Conservation (phyloP, 1,284 basidiomycete genomes). For the Leccinum fallax region DNA sequence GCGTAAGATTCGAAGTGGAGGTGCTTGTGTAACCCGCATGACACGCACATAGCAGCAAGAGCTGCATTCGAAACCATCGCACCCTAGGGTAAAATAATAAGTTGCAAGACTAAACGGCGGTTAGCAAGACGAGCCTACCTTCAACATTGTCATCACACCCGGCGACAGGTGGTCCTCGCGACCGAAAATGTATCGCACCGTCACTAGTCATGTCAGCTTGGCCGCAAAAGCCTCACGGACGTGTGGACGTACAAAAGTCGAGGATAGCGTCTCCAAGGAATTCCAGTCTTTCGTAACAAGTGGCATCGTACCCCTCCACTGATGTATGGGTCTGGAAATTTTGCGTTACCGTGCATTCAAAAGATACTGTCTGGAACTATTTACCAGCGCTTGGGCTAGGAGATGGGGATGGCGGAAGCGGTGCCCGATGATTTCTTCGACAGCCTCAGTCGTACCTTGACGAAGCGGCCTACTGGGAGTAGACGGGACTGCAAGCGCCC, state of each 20-base stretch:
- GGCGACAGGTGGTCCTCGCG: constrained; percentile 64
- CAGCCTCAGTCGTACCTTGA: constrained; percentile 48
- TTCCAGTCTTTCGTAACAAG: constrained; percentile 73
- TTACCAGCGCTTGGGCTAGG: constrained; percentile 71
- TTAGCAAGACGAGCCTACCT: constrained; percentile 45
- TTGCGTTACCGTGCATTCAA: constrained; percentile 8
- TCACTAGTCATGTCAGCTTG: constrained; percentile 49
- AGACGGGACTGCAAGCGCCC: constrained; percentile 45
- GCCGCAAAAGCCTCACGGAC: constrained; percentile 2
- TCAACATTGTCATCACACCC: constrained; percentile 73
- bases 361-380: constrained; percentile 17
- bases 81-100: constrained; percentile 44
- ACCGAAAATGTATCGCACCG: constrained; percentile 69
- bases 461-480: constrained; percentile 46
- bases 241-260: constrained; percentile 63
- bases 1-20: constrained; percentile 58
- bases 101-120: constrained; percentile 8
- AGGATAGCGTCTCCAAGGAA: constrained; percentile 83
- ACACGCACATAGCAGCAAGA: constrained; percentile 72
- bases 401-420: constrained; percentile 61
- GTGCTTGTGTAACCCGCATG: constrained; percentile 62
- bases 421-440: constrained; percentile 66
- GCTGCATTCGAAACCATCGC: constrained; percentile 81
- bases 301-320: constrained; percentile 52
- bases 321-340: constrained; percentile 62